phyloP scores from a whole-genome alignment of 345 rosid genomes.

The Isatis tinctoria region DNA sequence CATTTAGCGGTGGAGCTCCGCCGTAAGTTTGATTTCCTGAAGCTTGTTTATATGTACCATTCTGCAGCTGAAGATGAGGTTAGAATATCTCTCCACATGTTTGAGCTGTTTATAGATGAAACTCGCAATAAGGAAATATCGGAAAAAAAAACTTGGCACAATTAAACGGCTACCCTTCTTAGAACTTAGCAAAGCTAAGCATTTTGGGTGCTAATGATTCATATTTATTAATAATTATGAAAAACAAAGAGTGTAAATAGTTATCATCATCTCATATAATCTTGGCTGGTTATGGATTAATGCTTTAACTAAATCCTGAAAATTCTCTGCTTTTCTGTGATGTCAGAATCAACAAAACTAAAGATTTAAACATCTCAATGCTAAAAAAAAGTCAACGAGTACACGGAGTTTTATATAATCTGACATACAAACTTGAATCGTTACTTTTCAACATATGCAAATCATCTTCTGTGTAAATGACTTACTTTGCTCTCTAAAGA shows the following conservation, averaged over 20 bases:
- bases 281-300: not conserved
- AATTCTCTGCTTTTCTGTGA: not conserved
- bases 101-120: not conserved
- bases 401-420: not conserved
- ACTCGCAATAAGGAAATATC: not conserved
- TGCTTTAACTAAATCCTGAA: not conserved
- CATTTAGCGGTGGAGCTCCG: slow-evolving; percentile 40
- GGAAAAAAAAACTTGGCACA: too few relatives aligned
- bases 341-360: not conserved
- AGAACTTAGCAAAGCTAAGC: not conserved
- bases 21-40: slow-evolving; percentile 54
- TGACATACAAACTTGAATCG: not conserved
- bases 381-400: not conserved
- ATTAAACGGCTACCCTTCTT: not conserved
- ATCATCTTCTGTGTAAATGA: not conserved
- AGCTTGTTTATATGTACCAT: slow-evolving; percentile 61
- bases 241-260: not conserved
- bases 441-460: not conserved
- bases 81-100: not conserved
- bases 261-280: not conserved
- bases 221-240: slow-evolving; percentile 1
- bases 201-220: not conserved
- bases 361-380: not conserved
- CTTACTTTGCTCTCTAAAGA: not conserved
- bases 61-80: slow-evolving; percentile 78